Base-by-base conservation (phyloP, 805 yeast species). In the Saccharomycopsis schoenii region DNA sequence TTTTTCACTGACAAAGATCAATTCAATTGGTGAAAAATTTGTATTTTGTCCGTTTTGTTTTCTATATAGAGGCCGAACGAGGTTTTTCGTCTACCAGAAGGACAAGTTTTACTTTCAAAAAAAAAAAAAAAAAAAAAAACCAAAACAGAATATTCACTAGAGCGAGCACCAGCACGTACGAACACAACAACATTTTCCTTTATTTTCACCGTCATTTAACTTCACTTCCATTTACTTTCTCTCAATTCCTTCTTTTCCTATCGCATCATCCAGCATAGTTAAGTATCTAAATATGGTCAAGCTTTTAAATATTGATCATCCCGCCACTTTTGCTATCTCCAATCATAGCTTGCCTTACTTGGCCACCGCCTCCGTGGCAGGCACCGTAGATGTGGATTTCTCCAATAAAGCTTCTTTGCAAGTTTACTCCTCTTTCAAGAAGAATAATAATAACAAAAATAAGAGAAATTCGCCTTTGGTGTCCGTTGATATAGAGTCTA, bases 271-370 rank as follows among this genome's bases (percentile, higher is more conserved):
- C 34, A 29, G 34, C 34, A 29, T 29, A 29, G 34, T 29, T 29
- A 29, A 29, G 34, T 29, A 29, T 29, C 34, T 29, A 58, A 50
- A 17, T 55, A 60, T 60, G 62, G 62, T 90, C 68, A 90, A 89
- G 74, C 79, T 94, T 67, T 83, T 84, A 72, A 97, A 92, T 73
- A 83, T 89, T 69, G 78, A 83, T 64, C 81, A 90, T 67, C 89
- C 97, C 14, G 92, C 97, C 58, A 85, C 96, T n/a, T 90, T 94
- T 75, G 96, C 98, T 54, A 93, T 98, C 97, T 89, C 97, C 55
- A 82, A 85, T 66, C 88, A 83, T 66, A 72, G 72, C 59, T 74
- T 84, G 64, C 97, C 97, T 17, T 73, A 82, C 59, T 71, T 94
- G 66, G 97, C 91, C 24, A 83, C 97, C 1, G 99, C 97, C 24